Conservation (phyloP, 495 filamentous ascomycete species). For the Ascobolus immersus region DNA sequence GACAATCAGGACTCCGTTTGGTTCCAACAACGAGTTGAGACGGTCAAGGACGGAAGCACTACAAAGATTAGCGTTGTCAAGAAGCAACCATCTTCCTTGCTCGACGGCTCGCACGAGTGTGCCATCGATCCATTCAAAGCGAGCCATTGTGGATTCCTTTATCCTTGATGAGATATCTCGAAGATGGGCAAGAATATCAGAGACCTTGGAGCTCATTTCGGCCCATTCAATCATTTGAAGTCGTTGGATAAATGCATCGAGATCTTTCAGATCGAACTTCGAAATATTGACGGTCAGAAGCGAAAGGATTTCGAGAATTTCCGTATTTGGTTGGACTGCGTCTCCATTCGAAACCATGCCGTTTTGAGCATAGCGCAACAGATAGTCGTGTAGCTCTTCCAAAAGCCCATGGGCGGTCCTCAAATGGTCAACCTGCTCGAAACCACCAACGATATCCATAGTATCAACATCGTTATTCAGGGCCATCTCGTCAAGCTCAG, state of each 20-base stretch:
- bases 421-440: constrained; percentile 70
- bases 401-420: constrained; percentile 34
- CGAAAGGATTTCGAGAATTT: too few relatives aligned
- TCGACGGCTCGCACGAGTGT: constrained; percentile 67
- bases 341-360: not conserved
- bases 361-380: not conserved
- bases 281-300: too few relatives aligned
- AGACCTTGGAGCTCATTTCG: not conserved
- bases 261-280: not conserved
- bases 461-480: constrained; percentile 85
- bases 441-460: constrained; percentile 89
- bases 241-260: not conserved
- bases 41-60: constrained; percentile 83
- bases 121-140: constrained; percentile 92
- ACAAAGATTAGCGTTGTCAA: constrained; percentile 94
- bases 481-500: constrained; percentile 46
- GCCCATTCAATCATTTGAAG: not conserved
- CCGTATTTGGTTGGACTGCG: too few relatives aligned
- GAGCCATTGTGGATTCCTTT: constrained; percentile 27
- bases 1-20: constrained; percentile 61
- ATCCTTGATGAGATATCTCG: constrained; percentile 3
- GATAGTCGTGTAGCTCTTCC: constrained; percentile 27
- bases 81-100: constrained; percentile 69
- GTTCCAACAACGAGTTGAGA: constrained; percentile 82
- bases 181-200: not conserved